Percentiles rank a stretch among this genome's conserved stretches.
Conservation (phyloP, 73 alveolate species). For the Blepharisma stoltei region DNA sequence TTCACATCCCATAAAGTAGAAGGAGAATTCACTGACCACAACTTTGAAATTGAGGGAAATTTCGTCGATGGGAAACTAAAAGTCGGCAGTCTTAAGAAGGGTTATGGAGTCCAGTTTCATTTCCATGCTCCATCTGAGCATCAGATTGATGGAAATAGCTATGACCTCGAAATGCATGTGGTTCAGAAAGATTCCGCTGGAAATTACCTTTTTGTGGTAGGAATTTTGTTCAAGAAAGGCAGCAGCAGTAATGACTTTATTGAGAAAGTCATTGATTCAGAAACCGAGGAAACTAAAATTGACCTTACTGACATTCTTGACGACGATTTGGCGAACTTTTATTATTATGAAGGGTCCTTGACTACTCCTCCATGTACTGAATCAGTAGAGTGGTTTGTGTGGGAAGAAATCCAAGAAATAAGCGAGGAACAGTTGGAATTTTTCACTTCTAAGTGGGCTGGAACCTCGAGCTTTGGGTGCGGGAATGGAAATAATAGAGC, state of each 20-base stretch:
- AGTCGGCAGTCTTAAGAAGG: neutral
- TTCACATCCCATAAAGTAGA: neutral
- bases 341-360: constrained; percentile 73
- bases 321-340: constrained; percentile 33
- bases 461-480: constrained; percentile 34
- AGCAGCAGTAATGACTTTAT: too few species aligned
- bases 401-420: constrained; percentile 36
- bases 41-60: neutral
- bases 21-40: neutral
- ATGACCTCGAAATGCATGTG: constrained; percentile 78
- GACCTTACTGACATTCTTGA: neutral
- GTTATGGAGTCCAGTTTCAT: constrained; percentile 44
- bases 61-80: neutral
- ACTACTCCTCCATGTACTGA: constrained; percentile 84
- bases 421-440: constrained; percentile 42
- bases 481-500: constrained; percentile 63
- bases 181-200: constrained; percentile 42
- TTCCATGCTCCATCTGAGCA: constrained; percentile 90
- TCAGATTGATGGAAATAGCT: constrained; percentile 57
- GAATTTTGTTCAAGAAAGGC: neutral
- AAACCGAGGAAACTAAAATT: too few species aligned
- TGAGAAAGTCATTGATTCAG: too few species aligned
- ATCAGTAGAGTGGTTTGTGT: constrained; percentile 65
- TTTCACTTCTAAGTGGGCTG: constrained; percentile 44
- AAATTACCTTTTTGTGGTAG: neutral